phyloP scores from a whole-genome alignment of 352 stramenopile species.

The Phytopythium sindhum region DNA sequence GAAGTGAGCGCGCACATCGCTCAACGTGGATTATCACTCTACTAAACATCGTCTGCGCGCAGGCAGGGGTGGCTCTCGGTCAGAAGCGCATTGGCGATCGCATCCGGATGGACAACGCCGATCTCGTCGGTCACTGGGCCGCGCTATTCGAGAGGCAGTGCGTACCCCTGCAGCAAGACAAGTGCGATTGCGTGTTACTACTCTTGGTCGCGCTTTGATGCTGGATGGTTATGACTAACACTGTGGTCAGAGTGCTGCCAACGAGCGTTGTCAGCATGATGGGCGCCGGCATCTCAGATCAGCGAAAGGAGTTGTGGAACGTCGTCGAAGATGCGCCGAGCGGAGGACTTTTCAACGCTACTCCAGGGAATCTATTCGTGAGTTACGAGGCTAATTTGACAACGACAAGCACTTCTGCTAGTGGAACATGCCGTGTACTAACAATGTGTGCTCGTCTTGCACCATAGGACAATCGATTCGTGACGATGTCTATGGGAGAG shows the following conservation, averaged over 20 bases:
- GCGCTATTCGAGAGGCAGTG: constrained; percentile 31
- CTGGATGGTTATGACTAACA: not conserved
- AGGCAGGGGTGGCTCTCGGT: constrained; percentile 7
- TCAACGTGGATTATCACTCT: not conserved
- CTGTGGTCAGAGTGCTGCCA: constrained; percentile 18
- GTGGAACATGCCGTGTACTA: not conserved
- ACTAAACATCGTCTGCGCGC: not conserved
- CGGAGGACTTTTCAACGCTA: not conserved
- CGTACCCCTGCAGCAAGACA: constrained; percentile 28
- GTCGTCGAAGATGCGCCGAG: not conserved
- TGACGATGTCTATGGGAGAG: not conserved
- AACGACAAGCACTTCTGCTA: too few species aligned
- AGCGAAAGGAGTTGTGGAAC: constrained; percentile 29
- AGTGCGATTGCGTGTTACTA: constrained; percentile 17
- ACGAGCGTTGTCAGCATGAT: constrained; percentile 20
- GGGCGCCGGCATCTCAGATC: constrained; percentile 24
- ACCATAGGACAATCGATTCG: constrained; percentile 3
- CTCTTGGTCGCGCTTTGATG: not conserved
- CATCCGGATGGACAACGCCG: constrained; percentile 50
- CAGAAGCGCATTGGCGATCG: constrained; percentile 41
- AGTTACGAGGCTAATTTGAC: not conserved
- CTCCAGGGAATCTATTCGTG: not conserved
- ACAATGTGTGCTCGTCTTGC: not conserved
- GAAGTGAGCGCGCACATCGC: constrained; percentile 9
- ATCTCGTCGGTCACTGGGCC: constrained; percentile 31